Percentiles rank a stretch among this genome's conserved stretches.
Conservation (phyloP, 2,329 filamentous ascomycete genomes). For the Thermothelomyces thermophilus region DNA sequence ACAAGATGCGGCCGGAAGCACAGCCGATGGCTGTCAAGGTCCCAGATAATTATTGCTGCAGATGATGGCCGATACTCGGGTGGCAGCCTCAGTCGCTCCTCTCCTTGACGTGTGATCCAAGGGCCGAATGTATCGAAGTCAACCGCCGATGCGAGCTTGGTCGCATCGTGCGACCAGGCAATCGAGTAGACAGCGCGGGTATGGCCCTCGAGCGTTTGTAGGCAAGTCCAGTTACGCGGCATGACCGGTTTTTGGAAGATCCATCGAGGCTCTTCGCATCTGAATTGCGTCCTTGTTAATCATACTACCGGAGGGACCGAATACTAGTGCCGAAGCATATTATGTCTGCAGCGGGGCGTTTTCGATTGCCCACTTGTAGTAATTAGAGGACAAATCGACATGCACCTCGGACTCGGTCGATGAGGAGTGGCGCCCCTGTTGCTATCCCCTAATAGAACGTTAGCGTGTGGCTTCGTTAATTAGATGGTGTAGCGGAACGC, state of each 20-base stretch:
- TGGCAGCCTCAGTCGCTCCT: neutral
- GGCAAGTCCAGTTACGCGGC: conserved; percentile 14
- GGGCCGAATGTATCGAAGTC: neutral
- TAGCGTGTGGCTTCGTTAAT: neutral
- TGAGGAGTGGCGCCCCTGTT: neutral
- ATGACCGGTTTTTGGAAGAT: conserved; percentile 6
- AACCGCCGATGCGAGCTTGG: neutral
- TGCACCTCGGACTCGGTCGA: conserved; percentile 12
- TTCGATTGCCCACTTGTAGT: conserved; percentile 12
- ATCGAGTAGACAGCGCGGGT: neutral
- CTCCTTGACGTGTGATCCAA: neutral
- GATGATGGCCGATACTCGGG: neutral
- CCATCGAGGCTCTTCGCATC: conserved; percentile 12
- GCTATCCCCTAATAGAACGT: neutral
- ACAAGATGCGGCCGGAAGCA: neutral
- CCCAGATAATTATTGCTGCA: neutral
- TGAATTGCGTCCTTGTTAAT: conserved; percentile 8
- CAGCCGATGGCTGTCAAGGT: neutral
- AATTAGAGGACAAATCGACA: conserved; percentile 17
- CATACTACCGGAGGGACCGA: conserved; percentile 11
- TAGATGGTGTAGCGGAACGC: neutral
- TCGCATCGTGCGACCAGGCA: neutral
- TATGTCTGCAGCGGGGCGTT: conserved; percentile 19
- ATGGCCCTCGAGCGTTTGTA: conserved; percentile 14
- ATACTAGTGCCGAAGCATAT: conserved; percentile 20